Percentiles rank a stretch among this genome's conserved stretches.
Evolutionary conservation across 2,329 filamentous ascomycete genomes (phyloP).

Genomic region (Cercospora berteroae): DNA sequence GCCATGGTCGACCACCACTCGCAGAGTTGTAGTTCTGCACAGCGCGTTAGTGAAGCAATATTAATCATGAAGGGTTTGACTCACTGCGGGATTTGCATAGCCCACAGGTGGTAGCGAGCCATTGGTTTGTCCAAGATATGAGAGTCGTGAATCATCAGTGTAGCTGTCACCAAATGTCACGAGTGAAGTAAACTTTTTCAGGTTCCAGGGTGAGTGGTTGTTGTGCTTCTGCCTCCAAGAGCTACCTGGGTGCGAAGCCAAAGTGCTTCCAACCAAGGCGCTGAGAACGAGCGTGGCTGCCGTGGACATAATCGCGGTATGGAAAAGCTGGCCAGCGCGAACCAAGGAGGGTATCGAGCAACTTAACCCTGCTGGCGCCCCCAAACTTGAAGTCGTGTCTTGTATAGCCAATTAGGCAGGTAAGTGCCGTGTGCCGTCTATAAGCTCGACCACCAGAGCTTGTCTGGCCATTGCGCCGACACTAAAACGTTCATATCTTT

Average conservation of each 20-base stretch:
- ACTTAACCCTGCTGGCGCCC: neutral
- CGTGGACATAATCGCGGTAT: neutral
- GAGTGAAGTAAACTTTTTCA: slow-evolving; percentile 58
- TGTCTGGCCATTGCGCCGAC: neutral
- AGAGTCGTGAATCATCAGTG: slow-evolving; percentile 63
- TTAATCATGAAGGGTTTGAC: slow-evolving; percentile 9
- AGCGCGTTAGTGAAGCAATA: neutral
- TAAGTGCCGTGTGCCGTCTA: neutral
- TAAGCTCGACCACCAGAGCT: slow-evolving; percentile 1
- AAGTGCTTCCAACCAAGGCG: neutral
- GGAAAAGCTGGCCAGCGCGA: neutral
- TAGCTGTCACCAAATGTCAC: slow-evolving; percentile 75
- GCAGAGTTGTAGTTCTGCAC: slow-evolving; percentile 48
- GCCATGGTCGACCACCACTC: slow-evolving; percentile 67
- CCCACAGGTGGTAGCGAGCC: slow-evolving; percentile 64
- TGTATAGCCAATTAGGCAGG: neutral
- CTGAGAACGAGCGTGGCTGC: neutral
- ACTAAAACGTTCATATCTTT: neutral
- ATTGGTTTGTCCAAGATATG: slow-evolving; percentile 60
- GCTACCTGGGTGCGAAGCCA: neutral
- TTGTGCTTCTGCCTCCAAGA: neutral
- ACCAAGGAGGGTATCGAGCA: neutral
- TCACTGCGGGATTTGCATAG: slow-evolving; percentile 50
- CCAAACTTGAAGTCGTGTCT: neutral
- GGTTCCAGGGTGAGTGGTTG: slow-evolving; percentile 35